These are phyloP conservation scores for Pyronema omphalodes DNA, from an alignment of 495 filamentous ascomycete genomes.

Conservation along the genomic window DNA sequence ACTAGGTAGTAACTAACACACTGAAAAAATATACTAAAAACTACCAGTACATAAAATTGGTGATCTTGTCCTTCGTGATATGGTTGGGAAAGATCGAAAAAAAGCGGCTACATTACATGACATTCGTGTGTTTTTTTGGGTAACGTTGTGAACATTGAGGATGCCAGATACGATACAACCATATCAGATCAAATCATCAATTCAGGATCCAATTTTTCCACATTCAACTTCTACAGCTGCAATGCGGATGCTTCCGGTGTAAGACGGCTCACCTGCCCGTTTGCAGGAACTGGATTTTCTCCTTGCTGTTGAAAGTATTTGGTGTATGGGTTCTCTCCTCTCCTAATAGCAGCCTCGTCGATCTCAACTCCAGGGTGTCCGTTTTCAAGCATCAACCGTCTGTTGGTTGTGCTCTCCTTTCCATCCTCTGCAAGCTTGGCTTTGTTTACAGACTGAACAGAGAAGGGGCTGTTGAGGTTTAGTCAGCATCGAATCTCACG, in stretches of 20 bases:
- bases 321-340: conserved; percentile 45
- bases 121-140: neutral
- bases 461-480: conserved; percentile 30
- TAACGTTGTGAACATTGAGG: neutral
- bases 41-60: too few relatives aligned
- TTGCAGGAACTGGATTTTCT: conserved; percentile 24
- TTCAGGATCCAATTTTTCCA: too few relatives aligned
- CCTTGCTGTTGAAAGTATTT: conserved; percentile 46
- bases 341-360: conserved; percentile 42
- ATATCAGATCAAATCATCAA: neutral
- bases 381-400: conserved; percentile 37
- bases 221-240: neutral
- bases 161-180: neutral
- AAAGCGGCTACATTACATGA: too few relatives aligned
- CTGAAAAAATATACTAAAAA: too few relatives aligned
- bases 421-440: conserved; percentile 34
- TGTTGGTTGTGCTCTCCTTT: conserved; percentile 30
- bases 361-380: conserved; percentile 39
- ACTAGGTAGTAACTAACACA: too few relatives aligned
- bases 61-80: too few relatives aligned
- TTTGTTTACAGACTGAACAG: conserved; percentile 31
- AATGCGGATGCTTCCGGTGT: conserved; percentile 4
- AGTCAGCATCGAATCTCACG: neutral
- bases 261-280: conserved; percentile 6
- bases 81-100: too few relatives aligned